Base-by-base conservation (phyloP, 1,284 basidiomycete species). In the Cutaneotrichosporon sp. region DNA sequence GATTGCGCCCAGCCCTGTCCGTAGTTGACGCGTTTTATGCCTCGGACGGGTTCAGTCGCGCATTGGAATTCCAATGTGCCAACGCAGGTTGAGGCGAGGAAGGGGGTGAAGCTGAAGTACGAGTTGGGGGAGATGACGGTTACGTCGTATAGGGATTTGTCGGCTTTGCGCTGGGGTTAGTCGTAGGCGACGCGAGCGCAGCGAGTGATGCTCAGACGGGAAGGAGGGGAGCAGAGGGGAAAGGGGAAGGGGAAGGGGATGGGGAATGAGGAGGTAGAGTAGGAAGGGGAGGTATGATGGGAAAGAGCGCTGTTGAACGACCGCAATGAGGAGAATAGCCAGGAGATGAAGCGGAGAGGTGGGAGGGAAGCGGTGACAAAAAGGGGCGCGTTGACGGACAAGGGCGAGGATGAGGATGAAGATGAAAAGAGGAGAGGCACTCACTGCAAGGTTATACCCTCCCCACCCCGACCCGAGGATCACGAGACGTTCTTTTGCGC, bases 391-490 rank as follows among this genome's bases (percentile, higher is more conserved):
- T n/a, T n/a, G n/a, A n/a, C n/a, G n/a, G n/a, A n/a, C n/a, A n/a
- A n/a, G 42, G 42, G 42, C 5, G 42, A 47, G 26, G 14, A 47
- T 11, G 46, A 47, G 21, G 46, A 18, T 7, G 21, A 47, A 47
- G 14, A 18, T 18, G 38, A 14, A 18, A 18, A 18, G 21, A 30
- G n/a, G 21, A 18, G 21, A 26, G 26, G 3, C 9, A 61, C 71
- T 46, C 56, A 74, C 70, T 69, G 69, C 82, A 5, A 91, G 80
- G 69, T 88, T 87, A 72, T 91, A 91, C 0, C 90, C 91, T 63
- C 88, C 90, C 91, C 90, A 93, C 26, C 91, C 91, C 9, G 88
- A 89, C 2, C 91, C 91, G 1, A 92, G 82, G 63, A 93, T 88
- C n/a, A 92, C 86, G 30, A 92, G 60, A 40, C 47, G 55, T 52